phyloP scores from a whole-genome alignment of 139 green algal genomes.

The Micractinium conductrix region DNA sequence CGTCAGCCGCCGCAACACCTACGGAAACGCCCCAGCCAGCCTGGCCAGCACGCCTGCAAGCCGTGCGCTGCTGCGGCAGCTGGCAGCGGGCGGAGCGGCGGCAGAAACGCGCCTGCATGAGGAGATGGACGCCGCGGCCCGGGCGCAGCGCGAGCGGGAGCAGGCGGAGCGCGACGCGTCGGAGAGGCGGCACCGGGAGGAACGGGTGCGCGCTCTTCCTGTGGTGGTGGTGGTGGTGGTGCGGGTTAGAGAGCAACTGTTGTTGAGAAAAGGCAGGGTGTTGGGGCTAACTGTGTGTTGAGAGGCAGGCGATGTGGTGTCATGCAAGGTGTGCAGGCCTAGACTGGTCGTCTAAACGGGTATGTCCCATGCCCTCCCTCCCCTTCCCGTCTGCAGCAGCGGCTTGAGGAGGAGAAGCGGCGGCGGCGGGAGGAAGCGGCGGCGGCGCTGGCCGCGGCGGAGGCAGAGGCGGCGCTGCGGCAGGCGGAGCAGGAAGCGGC shows the following conservation, averaged over 20 bases:
- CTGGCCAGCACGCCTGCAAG: background rate
- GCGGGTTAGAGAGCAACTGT: no score
- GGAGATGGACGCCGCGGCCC: background rate
- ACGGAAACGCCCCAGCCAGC: conserved; percentile 2
- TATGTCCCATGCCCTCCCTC: no score
- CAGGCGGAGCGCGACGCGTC: background rate
- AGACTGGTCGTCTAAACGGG: no score
- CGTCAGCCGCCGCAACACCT: background rate
- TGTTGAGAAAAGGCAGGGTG: no score
- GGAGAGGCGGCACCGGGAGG: background rate
- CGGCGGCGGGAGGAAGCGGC: background rate
- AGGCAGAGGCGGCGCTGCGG: background rate
- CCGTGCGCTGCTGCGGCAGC: background rate
- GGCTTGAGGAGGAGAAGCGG: background rate
- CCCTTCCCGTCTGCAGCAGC: no score
- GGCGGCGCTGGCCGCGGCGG: background rate
- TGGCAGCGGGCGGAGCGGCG: background rate
- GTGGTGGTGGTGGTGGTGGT: no score
- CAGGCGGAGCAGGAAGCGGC: background rate
- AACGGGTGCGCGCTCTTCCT: background rate
- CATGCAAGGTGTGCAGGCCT: no score
- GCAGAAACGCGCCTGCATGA: background rate
- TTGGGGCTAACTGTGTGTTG: no score
- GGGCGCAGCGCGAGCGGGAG: background rate
- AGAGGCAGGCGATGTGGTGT: background rate